phyloP scores from a whole-genome alignment of 352 stramenopile genomes.

The Pythium chondricola region DNA sequence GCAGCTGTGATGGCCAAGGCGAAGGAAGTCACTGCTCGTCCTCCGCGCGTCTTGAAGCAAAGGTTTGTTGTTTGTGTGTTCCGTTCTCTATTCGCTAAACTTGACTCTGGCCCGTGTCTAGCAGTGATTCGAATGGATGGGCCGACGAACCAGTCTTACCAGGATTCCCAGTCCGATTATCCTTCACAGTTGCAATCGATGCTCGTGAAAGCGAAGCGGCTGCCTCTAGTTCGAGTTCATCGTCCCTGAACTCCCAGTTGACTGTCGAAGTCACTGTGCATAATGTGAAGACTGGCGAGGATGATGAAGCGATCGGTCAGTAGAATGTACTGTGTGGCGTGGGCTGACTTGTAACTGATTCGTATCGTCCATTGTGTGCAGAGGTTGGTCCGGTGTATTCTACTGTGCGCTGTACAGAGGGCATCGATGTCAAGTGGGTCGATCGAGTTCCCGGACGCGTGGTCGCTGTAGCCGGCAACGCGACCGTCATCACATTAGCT shows the following conservation, averaged over 20 bases:
- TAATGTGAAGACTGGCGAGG: constrained; percentile 44
- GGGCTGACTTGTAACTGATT: background rate
- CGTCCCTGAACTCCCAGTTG: background rate
- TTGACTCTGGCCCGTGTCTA: no score
- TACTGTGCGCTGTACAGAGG: constrained; percentile 56
- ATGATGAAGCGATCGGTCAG: constrained; percentile 27
- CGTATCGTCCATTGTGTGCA: constrained; percentile 4
- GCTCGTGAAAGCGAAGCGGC: no score
- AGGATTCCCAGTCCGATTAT: constrained; percentile 45
- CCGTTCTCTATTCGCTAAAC: background rate
- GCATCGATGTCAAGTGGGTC: constrained; percentile 62
- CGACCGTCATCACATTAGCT: constrained; percentile 51
- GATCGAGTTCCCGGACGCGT: constrained; percentile 65
- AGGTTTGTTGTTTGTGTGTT: background rate
- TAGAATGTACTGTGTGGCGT: background rate
- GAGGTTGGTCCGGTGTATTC: constrained; percentile 64
- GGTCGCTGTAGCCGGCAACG: constrained; percentile 56
- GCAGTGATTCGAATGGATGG: background rate
- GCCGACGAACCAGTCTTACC: constrained; percentile 35
- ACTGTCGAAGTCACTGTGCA: constrained; percentile 58
- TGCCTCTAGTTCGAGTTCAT: no score
- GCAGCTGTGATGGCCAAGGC: constrained; percentile 34
- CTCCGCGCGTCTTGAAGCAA: background rate
- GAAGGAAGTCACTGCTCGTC: constrained; percentile 46
- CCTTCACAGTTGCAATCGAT: constrained; percentile 64